phyloP scores from a whole-genome alignment of 2,329 filamentous ascomycete species.

The Aspergillus melleus region DNA sequence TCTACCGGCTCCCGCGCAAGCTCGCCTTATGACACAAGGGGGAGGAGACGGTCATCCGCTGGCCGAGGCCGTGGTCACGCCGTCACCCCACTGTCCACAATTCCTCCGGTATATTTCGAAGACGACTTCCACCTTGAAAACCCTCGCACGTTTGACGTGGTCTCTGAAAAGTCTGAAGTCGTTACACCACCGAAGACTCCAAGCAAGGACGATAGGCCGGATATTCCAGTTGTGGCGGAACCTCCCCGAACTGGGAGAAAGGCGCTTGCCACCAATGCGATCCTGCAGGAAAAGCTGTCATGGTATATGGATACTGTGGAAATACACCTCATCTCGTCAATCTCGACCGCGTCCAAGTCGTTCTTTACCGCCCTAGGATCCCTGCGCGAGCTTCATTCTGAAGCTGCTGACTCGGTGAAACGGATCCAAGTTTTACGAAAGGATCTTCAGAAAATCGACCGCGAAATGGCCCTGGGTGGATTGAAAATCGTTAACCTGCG shows the following conservation, averaged over 20 bases:
- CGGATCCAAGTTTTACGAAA: slow-evolving; percentile 78
- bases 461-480: slow-evolving; percentile 82
- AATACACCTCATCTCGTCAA: slow-evolving; percentile 93
- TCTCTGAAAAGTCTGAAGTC: slow-evolving; percentile 95
- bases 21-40: slow-evolving; percentile 51
- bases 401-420: slow-evolving; percentile 86
- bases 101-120: slow-evolving; percentile 91
- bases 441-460: slow-evolving; percentile 78
- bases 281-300: slow-evolving; percentile 94
- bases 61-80: slow-evolving; percentile 63
- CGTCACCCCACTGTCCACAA: slow-evolving; percentile 84
- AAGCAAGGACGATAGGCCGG: slow-evolving; percentile 53
- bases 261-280: slow-evolving; percentile 91
- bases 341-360: slow-evolving; percentile 90
- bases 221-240: slow-evolving; percentile 59
- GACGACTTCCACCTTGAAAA: slow-evolving; percentile 95
- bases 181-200: slow-evolving; percentile 64
- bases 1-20: slow-evolving; percentile 46
- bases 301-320: slow-evolving; percentile 99
- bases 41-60: slow-evolving; percentile 52
- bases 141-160: slow-evolving; percentile 91
- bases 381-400: slow-evolving; percentile 83
- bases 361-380: slow-evolving; percentile 95
- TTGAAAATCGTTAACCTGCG: slow-evolving; percentile 83
- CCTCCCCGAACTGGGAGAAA: slow-evolving; percentile 66